Percentiles rank a stretch among this genome's conserved stretches.
phyloP scores from a whole-genome alignment of 2,329 filamentous ascomycete genomes.

The Stagonosporopsis chrysanthemi region DNA sequence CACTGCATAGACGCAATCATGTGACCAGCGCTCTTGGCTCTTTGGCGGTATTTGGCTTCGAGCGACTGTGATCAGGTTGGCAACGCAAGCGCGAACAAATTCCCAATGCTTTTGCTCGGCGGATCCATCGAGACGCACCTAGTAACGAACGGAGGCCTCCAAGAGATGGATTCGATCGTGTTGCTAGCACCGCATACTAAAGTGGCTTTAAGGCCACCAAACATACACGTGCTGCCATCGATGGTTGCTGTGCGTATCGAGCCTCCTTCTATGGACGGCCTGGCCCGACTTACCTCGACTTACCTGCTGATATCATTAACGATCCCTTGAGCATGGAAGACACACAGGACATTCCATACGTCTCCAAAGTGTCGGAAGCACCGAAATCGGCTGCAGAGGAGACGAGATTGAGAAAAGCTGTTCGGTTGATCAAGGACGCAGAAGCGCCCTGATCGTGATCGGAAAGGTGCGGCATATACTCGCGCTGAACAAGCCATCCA shows the following conservation, averaged over 20 bases:
- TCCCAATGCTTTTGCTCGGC: conserved; percentile 62
- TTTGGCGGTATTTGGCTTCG: background rate
- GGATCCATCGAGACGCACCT: conserved; percentile 62
- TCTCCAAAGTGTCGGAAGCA: background rate
- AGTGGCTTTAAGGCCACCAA: conserved; percentile 52
- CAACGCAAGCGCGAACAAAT: conserved; percentile 63
- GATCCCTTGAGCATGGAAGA: conserved; percentile 13
- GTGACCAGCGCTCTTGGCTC: background rate
- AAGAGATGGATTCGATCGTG: conserved; percentile 64
- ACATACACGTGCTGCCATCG: conserved; percentile 55
- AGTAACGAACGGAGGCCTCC: conserved; percentile 63
- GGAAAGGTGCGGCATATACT: conserved; percentile 64
- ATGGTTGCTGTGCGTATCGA: conserved; percentile 61
- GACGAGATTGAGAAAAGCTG: conserved; percentile 53
- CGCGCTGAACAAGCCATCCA: conserved; percentile 58
- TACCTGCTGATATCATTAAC: conserved; percentile 65
- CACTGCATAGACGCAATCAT: background rate
- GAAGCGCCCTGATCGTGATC: conserved; percentile 61
- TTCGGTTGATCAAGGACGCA: conserved; percentile 56
- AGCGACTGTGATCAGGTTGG: conserved; percentile 25
- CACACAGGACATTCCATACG: conserved; percentile 18
- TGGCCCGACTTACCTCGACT: conserved; percentile 62
- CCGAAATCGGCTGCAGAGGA: conserved; percentile 51
- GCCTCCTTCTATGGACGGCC: conserved; percentile 63
- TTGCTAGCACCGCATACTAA: conserved; percentile 61